Percentiles rank a stretch among this genome's conserved stretches.
These are phyloP conservation scores for Mycena vulgaris DNA, from an alignment of 768 basidiomycete species.

Conservation along the genomic window DNA sequence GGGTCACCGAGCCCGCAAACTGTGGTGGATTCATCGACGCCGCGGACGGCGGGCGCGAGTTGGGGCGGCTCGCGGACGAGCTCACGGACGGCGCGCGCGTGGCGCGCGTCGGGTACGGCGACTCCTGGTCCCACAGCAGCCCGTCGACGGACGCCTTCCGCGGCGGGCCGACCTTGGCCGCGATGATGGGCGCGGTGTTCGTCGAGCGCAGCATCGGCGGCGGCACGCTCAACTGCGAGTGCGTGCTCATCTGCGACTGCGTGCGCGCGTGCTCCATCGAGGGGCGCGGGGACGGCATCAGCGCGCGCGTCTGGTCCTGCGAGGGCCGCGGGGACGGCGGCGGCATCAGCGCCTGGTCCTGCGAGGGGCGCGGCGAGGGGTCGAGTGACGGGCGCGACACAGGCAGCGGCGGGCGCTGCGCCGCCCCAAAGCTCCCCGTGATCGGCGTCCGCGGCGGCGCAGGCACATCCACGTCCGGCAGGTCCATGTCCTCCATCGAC, in stretches of 20 bases:
- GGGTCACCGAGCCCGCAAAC: constrained; percentile 36
- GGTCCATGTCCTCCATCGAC: constrained; percentile 41
- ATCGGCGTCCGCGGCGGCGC: constrained; percentile 30
- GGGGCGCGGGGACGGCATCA: not conserved
- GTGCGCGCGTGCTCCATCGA: not conserved
- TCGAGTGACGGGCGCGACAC: constrained; percentile 10
- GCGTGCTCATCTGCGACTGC: constrained; percentile 25
- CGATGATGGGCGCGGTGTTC: constrained; percentile 55
- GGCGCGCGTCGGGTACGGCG: constrained; percentile 70
- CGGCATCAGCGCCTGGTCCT: constrained; percentile 8
- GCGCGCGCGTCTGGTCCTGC: not conserved
- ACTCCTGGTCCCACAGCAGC: constrained; percentile 82
- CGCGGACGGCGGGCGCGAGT: constrained; percentile 44
- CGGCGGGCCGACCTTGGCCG: constrained; percentile 57
- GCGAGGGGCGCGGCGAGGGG: not conserved
- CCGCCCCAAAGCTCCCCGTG: constrained; percentile 9
- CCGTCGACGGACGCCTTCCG: constrained; percentile 57
- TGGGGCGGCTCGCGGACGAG: constrained; percentile 23
- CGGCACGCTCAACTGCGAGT: constrained; percentile 33
- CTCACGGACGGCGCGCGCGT: constrained; percentile 37
- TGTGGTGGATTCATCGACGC: constrained; percentile 50
- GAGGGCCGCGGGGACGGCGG: not conserved
- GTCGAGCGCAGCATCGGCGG: constrained; percentile 37
- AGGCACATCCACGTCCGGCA: constrained; percentile 39
- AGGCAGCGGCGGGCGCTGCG: not conserved